Evolutionary conservation across 345 rosid genomes (phyloP).

Genomic region (Rubroshorea leprosula): DNA sequence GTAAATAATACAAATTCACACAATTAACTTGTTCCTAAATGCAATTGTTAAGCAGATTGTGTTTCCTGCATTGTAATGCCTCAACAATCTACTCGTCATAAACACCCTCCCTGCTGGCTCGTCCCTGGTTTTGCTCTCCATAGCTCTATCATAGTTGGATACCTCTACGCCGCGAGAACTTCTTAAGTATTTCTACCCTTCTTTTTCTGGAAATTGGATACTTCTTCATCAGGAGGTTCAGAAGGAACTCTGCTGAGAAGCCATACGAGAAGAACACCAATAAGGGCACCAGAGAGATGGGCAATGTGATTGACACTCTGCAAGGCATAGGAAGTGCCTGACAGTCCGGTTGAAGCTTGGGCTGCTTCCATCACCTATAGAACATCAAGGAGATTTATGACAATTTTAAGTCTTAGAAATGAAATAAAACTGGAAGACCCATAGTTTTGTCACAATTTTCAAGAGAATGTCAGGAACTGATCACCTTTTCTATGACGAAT

Average conservation of each 20-base stretch:
- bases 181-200: slow-evolving; percentile 12
- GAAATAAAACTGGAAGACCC: too few species aligned
- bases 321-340: slow-evolving; percentile 43
- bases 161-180: background rate
- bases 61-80: background rate
- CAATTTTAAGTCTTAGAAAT: too few species aligned
- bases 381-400: background rate
- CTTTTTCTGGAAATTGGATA: slow-evolving; percentile 23
- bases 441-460: background rate
- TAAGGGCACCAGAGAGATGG: slow-evolving; percentile 87
- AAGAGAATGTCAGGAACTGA: background rate
- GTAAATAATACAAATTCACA: background rate
- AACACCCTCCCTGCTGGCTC: background rate
- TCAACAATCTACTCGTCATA: background rate
- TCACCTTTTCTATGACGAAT: slow-evolving; percentile 78
- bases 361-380: slow-evolving; percentile 91
- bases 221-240: slow-evolving; percentile 30
- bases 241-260: slow-evolving; percentile 70
- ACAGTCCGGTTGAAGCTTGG: slow-evolving; percentile 72
- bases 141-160: background rate
- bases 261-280: slow-evolving; percentile 82
- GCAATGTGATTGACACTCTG: slow-evolving; percentile 88
- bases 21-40: background rate
- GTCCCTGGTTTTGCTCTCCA: background rate
- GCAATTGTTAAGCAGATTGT: background rate